Conservation (phyloP, 352 stramenopile genomes). For the Blastocystis sp. region DNA sequence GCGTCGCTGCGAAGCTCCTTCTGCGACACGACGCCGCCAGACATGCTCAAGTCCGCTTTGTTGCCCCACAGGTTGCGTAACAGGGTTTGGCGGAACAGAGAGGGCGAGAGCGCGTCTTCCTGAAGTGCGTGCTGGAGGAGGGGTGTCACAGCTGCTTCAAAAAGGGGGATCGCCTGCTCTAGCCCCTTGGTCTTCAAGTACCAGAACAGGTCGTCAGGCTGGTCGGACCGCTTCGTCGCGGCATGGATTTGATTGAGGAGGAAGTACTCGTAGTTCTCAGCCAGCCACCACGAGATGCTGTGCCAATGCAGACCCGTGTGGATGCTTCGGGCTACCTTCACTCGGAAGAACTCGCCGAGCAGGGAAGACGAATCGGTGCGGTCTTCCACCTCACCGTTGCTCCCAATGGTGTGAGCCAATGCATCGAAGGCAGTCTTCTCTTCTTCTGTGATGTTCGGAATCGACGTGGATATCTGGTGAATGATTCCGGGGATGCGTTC, state of each 20-base stretch:
- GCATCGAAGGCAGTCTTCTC: neutral
- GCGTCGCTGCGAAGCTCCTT: neutral
- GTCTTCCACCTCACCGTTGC: neutral
- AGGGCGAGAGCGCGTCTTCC: neutral
- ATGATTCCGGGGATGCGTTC: slow-evolving; percentile 53
- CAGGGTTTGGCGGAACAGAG: neutral
- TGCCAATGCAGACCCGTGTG: neutral
- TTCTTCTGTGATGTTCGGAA: neutral
- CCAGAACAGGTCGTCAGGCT: slow-evolving; percentile 41
- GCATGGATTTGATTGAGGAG: slow-evolving; percentile 22
- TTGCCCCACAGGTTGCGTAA: slow-evolving; percentile 63
- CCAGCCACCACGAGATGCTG: slow-evolving; percentile 57
- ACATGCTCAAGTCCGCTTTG: slow-evolving; percentile 74
- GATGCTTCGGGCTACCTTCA: neutral
- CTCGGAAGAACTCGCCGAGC: slow-evolving; percentile 16
- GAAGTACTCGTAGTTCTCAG: slow-evolving; percentile 68
- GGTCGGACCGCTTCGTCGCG: neutral
- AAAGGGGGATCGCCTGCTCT: neutral
- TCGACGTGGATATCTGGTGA: neutral
- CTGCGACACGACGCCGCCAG: slow-evolving; percentile 3
- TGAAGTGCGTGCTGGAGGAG: neutral
- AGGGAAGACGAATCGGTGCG: neutral
- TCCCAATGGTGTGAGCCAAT: slow-evolving; percentile 8
- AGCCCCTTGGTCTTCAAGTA: slow-evolving; percentile 28
- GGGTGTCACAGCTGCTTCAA: neutral